Evolutionary conservation across 2,329 filamentous ascomycete genomes (phyloP), one percentile per base, ranked within the genome.

Genomic region (Colletotrichum chrysophilum): DNA sequence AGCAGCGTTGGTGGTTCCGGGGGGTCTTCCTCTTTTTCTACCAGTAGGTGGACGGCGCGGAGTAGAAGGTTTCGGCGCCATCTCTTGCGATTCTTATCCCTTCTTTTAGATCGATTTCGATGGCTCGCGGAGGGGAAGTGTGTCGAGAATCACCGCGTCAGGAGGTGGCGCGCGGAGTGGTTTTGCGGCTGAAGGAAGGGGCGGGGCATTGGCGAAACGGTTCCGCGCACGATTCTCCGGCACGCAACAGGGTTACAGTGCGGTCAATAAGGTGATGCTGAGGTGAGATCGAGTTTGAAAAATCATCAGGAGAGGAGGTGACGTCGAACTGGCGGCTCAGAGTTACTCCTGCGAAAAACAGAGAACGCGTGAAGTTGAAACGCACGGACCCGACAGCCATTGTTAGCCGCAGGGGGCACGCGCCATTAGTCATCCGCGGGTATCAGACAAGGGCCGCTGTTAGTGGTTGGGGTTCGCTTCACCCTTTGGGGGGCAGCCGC

Each of bases 11-110:
- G 85, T 86, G 12, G 85, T 83, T 60, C 86, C 86, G 4, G 84
- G 85, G 28, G 88, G 88, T 56, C 88, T 85, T 67, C 88, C 88
- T 71, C 88, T 84, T 67, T 87, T 88, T 66, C 88, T 85, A 64
- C 85, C 86, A 38, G 86, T 86, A 9, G 85, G 82, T 24, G 84
- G 83, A 61, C 86, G 82, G 78, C 86, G 84, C 69, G 87, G 86
- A 55, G 85, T 86, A 48, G 85, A 77, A 64, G 83, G 81, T 66
- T 79, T 77, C 56, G 82, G 78, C 67, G 82, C 79, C 84, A 85
- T 85, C n/a, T 77, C 56, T 61, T 64, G 60, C 28, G 34, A 58
- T 70, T 70, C 18, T 58, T 26, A 52, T 70, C 52, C 38, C 61
- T 24, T 18, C 26, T 55, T 24, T 58, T 67, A 24, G 48, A 26